Percentiles rank a stretch among this genome's conserved stretches.
Evolutionary conservation across 2,329 filamentous ascomycete species (phyloP).

Genomic region (Tolypocladium pustulatum): DNA sequence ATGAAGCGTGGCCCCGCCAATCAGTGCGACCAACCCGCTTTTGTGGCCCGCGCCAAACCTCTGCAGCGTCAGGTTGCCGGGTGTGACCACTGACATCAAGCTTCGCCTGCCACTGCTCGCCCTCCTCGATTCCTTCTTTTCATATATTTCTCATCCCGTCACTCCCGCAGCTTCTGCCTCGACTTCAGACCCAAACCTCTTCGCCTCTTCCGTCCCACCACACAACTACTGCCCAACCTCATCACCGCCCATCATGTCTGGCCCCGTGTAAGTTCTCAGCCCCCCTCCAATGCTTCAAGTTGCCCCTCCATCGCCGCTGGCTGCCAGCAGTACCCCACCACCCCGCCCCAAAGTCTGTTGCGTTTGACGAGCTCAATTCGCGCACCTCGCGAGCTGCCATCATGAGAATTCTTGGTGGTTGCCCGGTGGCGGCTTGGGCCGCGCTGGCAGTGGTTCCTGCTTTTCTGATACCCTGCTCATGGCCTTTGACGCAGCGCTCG

Average conservation of each 20-base stretch:
- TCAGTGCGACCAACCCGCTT: not conserved
- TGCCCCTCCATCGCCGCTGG: conserved; percentile 11
- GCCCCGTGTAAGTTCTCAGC: conserved; percentile 50
- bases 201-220: not conserved
- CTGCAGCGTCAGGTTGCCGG: conserved; percentile 3
- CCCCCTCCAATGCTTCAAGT: conserved; percentile 10
- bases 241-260: conserved; percentile 43
- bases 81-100: conserved; percentile 1
- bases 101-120: not conserved
- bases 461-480: conserved; percentile 22
- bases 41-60: conserved; percentile 6
- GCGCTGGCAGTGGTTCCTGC: not conserved
- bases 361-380: conserved; percentile 22
- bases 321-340: conserved; percentile 24
- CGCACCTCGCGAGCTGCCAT: conserved; percentile 15
- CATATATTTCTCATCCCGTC: conserved; percentile 6
- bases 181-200: conserved; percentile 1
- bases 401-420: conserved; percentile 9
- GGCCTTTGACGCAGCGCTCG: conserved; percentile 48
- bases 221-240: not conserved
- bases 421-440: not conserved
- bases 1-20: not conserved
- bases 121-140: not conserved
- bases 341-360: conserved; percentile 21
- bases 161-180: not conserved